Conservation (phyloP, 257 asterid genomes). For the Rehmannia glutinosa region DNA sequence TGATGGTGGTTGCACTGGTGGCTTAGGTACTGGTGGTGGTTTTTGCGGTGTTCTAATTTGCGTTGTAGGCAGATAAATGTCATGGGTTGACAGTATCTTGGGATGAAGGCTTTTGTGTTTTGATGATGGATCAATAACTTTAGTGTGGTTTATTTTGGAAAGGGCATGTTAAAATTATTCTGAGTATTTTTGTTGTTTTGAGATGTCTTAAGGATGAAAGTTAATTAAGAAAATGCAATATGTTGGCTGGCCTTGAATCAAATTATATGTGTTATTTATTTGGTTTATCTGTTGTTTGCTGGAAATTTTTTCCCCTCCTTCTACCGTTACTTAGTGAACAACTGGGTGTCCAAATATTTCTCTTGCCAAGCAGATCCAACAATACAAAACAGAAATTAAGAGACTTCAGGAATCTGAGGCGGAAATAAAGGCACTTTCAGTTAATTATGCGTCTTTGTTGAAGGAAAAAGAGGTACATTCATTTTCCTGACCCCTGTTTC, state of each 20-base stretch:
- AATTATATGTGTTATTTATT: neutral
- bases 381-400: conserved; percentile 65
- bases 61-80: neutral
- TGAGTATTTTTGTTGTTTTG: conserved; percentile 1
- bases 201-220: neutral
- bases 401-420: conserved; percentile 94
- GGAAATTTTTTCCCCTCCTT: neutral
- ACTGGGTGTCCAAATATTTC: neutral
- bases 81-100: neutral
- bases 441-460: conserved; percentile 89
- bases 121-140: neutral
- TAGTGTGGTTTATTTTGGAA: neutral
- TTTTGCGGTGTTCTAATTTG: conserved; percentile 3
- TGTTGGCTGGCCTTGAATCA: neutral
- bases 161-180: neutral
- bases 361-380: conserved; percentile 48
- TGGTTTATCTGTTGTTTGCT: neutral
- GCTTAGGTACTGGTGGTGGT: neutral
- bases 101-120: neutral
- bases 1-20: neutral
- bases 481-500: neutral
- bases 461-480: conserved; percentile 82
- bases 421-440: conserved; percentile 87
- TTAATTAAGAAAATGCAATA: neutral
- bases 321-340: neutral